Evolutionary conservation across 2,329 filamentous ascomycete genomes (phyloP), one percentile per base, ranked within the genome.

Genomic region (Fusarium fracticaudum): DNA sequence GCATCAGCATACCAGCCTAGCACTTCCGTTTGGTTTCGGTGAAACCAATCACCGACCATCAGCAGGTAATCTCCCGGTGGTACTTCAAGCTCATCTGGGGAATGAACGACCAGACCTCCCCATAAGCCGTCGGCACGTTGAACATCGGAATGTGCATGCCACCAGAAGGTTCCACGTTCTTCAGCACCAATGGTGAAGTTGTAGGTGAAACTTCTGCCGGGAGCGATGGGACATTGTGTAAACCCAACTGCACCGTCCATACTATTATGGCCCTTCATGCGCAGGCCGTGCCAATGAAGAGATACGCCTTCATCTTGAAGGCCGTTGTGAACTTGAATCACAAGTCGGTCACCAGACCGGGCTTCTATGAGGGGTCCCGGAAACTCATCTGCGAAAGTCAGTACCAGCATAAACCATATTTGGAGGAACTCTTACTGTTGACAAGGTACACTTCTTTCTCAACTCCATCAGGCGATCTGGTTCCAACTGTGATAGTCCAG

Each of bases 211-310:
- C 2, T 38, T 5, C n/a, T 35, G 0, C 2, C 7, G 0, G 54
- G 35, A 13, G 8, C 5, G 11, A 55, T 29, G 0, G 26, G 24
- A 1, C 44, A 41, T 14, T 68, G 66, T 9, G 66, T 68, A 22
- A 68, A 35, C 4, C 66, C 66, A 8, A 54, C 47, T 17, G 64
- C 66, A 1, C 66, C 66, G 6, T 68, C 66, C 66, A 68, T 68
- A 2, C 1, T 13, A 17, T 68, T 68, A 2, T 62, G 66, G 1
- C 31, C 4, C 3, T 29, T 48, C 29, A 68, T 31, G 0, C 37
- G 47, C 0, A 68, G 22, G 2, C 66, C 66, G 2, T 68, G 66
- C 66, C 64, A 68, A 5, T 68, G 66, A 7, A 68, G n/a, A 1
- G 64, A 68, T 5, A 62, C 1, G 3, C 24, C 47, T 26, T 68